Evolutionary conservation across 164 flowering plant genomes (phyloP).

Genomic region (Cinnamomum chago): DNA sequence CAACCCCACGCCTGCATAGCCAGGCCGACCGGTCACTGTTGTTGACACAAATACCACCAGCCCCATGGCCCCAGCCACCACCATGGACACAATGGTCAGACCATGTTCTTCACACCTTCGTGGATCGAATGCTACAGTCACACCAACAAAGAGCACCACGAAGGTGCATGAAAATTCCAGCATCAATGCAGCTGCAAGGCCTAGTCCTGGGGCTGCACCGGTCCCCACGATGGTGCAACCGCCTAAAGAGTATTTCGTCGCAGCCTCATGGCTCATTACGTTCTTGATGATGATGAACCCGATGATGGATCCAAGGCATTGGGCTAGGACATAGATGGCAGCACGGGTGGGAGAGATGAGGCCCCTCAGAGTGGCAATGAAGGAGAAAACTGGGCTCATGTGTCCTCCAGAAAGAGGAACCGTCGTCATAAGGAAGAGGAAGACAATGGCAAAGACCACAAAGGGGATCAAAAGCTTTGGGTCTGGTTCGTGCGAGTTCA

Average conservation of each 20-base stretch:
- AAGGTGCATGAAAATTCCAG: slow-evolving; percentile 28
- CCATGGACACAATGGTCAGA: slow-evolving; percentile 10
- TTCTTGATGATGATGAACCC: slow-evolving; percentile 9
- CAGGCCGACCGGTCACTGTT: slow-evolving; percentile 14
- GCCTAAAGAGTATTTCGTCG: slow-evolving; percentile 16
- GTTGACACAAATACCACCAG: slow-evolving; percentile 25
- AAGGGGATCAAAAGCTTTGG: slow-evolving; percentile 36
- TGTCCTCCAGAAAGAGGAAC: slow-evolving; percentile 8
- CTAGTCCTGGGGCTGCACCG: slow-evolving; percentile 8
- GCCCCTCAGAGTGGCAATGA: slow-evolving; percentile 26
- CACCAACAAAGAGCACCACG: slow-evolving; percentile 21
- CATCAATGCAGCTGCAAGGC: slow-evolving; percentile 8
- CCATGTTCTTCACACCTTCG: slow-evolving; percentile 17
- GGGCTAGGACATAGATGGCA: slow-evolving; percentile 23
- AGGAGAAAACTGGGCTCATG: slow-evolving; percentile 18
- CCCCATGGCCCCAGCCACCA: slow-evolving; percentile 18
- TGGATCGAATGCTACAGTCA: slow-evolving; percentile 23
- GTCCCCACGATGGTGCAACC: slow-evolving; percentile 18
- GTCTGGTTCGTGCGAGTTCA: slow-evolving; percentile 19
- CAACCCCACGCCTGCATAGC: slow-evolving; percentile 30
- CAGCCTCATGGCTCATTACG: slow-evolving; percentile 11
- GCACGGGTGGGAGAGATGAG: slow-evolving; percentile 20
- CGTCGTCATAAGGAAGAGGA: slow-evolving; percentile 18
- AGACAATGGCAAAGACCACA: slow-evolving; percentile 5
- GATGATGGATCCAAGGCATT: slow-evolving; percentile 23